Base-by-base conservation (phyloP, 164 flowering plant genomes). In the Nelumbo lutea region DNA sequence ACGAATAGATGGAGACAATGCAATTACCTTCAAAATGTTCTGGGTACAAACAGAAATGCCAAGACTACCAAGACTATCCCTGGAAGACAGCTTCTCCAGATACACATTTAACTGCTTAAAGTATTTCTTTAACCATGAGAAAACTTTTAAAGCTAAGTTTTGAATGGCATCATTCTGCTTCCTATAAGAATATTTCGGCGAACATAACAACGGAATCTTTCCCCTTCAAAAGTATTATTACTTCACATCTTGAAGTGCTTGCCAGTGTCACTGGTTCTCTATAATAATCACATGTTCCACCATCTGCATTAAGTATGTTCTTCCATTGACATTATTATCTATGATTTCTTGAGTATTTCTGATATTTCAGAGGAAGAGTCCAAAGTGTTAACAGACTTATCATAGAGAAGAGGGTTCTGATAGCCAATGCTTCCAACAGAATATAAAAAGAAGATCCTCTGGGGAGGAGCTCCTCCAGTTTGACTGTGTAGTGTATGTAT, bases 391-490 rank as follows among this genome's bases (percentile, higher is more conserved):
- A 61, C 44, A 57, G 56, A 68, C 60, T 64, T 73, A 51, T 42
- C 7, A 70, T 62, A 68, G 82, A 81, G 74, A 91, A 86, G 56
- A 79, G 59, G 98, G 99, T 75, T 92, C 97, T 47, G 89, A 79
- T n/a, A 93, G 72, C 59, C 84, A 74, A 71, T 96, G 90, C 75
- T 83, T 87, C 55, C 94, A 95, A 76, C 98, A 96, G 74, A 96
- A 87, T 59, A 81, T 68, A 77, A 70, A 82, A 40, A 96, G 90
- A 42, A 96, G 84, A 40, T 96, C 97, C 78, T 85, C 84, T 1
- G 99, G 99, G 4, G 76, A 77, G 42, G 87, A 77, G 62, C 99
- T 97, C 74, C 90, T 87, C 99, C 99, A 95, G 71, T 92, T 90
- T 71, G 87, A 62, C 64, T 78, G 86, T n/a, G 93, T 73, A n/a